These are phyloP conservation scores for Colletotrichum melonis DNA, from an alignment of 2,329 filamentous ascomycete genomes.

Conservation along the genomic window DNA sequence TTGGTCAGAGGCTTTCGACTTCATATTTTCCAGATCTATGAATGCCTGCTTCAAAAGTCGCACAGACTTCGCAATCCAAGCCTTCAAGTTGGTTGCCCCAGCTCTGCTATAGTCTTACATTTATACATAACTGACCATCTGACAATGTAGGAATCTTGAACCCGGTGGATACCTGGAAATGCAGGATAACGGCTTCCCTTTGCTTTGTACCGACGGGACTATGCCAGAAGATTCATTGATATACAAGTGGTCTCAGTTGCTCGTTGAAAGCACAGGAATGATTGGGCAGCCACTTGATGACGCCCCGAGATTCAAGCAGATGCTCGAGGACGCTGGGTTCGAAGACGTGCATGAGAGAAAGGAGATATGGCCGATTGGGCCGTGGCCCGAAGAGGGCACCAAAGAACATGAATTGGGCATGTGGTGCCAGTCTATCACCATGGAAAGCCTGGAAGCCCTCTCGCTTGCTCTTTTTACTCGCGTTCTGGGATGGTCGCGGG, in stretches of 20 bases:
- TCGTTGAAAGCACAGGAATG: conserved; percentile 17
- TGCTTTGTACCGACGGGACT: background rate
- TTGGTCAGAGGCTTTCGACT: conserved; percentile 60
- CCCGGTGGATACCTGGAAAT: background rate
- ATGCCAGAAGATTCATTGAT: background rate
- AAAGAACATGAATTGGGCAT: conserved; percentile 47
- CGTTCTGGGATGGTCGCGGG: conserved; percentile 45
- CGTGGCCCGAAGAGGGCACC: background rate
- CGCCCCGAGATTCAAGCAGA: background rate
- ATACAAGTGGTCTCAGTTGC: conserved; percentile 37
- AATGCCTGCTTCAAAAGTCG: background rate
- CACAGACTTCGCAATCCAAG: too few species aligned
- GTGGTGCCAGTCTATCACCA: conserved; percentile 37
- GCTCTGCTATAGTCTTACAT: too few species aligned
- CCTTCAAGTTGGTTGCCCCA: too few species aligned
- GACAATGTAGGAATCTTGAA: conserved; percentile 26
- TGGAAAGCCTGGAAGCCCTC: conserved; percentile 45
- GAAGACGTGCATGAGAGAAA: conserved; percentile 44
- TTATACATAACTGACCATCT: conserved; percentile 44
- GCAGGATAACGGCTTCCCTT: background rate
- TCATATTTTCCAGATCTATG: conserved; percentile 62
- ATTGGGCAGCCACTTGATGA: background rate
- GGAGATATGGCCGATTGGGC: conserved; percentile 47
- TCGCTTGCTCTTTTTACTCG: conserved; percentile 48
- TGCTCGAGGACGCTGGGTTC: conserved; percentile 46